Evolutionary conservation across 805 yeast genomes (phyloP).

Genomic region (Cyberlindnera mycetangii): DNA sequence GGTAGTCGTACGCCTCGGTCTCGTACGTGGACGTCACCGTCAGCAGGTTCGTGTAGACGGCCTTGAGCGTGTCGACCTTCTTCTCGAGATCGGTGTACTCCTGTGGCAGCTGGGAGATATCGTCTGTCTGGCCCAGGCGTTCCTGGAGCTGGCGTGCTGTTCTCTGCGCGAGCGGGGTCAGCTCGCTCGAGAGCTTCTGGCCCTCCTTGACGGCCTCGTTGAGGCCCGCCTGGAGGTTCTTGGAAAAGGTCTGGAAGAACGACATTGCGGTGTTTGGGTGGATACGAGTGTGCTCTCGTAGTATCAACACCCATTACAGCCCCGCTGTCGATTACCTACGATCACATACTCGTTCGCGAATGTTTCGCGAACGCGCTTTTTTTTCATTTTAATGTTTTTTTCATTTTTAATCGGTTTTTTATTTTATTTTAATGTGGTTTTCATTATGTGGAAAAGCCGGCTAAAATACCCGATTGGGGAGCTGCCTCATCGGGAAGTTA

Average conservation of each 20-base stretch:
- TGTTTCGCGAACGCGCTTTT: too few relatives aligned
- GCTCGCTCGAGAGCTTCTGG: constrained; percentile 45
- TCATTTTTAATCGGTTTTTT: too few relatives aligned
- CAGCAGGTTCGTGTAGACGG: constrained; percentile 57
- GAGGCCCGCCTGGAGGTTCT: constrained; percentile 27
- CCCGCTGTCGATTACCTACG: too few relatives aligned
- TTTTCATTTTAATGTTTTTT: too few relatives aligned
- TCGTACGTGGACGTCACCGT: constrained; percentile 58
- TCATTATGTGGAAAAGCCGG: too few relatives aligned
- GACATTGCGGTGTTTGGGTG: constrained; percentile 19
- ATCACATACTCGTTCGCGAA: too few relatives aligned
- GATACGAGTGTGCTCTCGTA: too few relatives aligned
- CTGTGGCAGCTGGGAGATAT: constrained; percentile 79
- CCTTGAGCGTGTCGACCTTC: constrained; percentile 68
- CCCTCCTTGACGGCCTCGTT: constrained; percentile 37
- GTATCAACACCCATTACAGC: too few relatives aligned
- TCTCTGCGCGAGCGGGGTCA: constrained; percentile 77
- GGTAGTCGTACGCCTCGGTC: constrained; percentile 80
- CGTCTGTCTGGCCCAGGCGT: constrained; percentile 73
- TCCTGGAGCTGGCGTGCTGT: constrained; percentile 80
- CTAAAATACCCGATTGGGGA: too few relatives aligned
- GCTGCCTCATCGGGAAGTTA: not conserved
- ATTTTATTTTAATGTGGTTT: too few relatives aligned
- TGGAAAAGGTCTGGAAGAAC: constrained; percentile 31
- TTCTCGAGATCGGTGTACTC: constrained; percentile 75